Conservation (phyloP, 1,139 yeast genomes). For the Groenewaldozyma auringiensis region DNA sequence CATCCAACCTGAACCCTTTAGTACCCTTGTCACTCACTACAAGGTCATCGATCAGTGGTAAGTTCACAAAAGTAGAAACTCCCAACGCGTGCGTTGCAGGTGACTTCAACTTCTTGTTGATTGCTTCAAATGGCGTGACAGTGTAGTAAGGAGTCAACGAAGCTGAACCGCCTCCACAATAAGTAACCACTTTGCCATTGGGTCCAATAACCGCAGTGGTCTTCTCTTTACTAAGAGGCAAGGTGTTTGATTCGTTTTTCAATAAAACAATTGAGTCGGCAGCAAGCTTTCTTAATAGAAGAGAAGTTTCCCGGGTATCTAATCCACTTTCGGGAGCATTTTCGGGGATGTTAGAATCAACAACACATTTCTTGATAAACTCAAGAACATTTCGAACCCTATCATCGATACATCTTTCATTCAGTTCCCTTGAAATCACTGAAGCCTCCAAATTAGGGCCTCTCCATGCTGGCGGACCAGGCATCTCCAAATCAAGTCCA, state of each 20-base stretch:
- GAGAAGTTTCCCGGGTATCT: slow-evolving; percentile 40
- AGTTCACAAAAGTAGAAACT: slow-evolving; percentile 29
- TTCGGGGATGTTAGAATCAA: slow-evolving; percentile 39
- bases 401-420: slow-evolving; percentile 32
- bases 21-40: slow-evolving; percentile 31
- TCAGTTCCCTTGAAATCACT: slow-evolving; percentile 17
- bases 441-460: slow-evolving; percentile 24
- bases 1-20: slow-evolving; percentile 36
- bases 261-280: slow-evolving; percentile 45
- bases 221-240: slow-evolving; percentile 38
- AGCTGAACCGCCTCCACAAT: slow-evolving; percentile 50
- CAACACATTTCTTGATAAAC: slow-evolving; percentile 38
- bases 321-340: slow-evolving; percentile 36
- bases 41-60: slow-evolving; percentile 29
- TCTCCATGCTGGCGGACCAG: slow-evolving; percentile 36
- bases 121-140: slow-evolving; percentile 40
- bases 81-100: slow-evolving; percentile 34
- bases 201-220: slow-evolving; percentile 46
- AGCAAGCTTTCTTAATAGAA: slow-evolving; percentile 41
- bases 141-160: slow-evolving; percentile 40
- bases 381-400: slow-evolving; percentile 42
- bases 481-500: slow-evolving; percentile 64
- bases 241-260: slow-evolving; percentile 40
- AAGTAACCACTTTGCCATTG: slow-evolving; percentile 38
- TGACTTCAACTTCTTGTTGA: slow-evolving; percentile 28